Evolutionary conservation across 257 asterid species (phyloP).

Genomic region (Penstemon newberryi): DNA sequence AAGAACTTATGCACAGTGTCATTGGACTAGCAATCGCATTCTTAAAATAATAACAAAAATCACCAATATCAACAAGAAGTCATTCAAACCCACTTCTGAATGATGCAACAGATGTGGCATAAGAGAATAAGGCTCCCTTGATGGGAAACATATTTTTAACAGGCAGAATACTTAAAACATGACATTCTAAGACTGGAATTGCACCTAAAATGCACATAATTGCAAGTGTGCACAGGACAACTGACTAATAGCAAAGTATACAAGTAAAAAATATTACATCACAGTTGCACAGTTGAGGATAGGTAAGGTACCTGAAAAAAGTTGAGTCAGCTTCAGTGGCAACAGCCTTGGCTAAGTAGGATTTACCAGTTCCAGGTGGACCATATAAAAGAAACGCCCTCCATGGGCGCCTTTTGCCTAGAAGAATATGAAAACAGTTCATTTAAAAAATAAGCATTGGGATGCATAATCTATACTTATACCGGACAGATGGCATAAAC

Average conservation of each 20-base stretch:
- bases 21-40: not conserved
- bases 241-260: not conserved
- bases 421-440: slow-evolving; percentile 15
- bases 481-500: not conserved
- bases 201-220: not conserved
- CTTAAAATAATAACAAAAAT: slow-evolving; percentile 1
- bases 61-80: slow-evolving; percentile 9
- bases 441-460: slow-evolving; percentile 3
- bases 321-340: slow-evolving; percentile 99
- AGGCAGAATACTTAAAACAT: not conserved
- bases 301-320: slow-evolving; percentile 70
- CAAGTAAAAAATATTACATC: not conserved
- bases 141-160: not conserved
- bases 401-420: slow-evolving; percentile 98
- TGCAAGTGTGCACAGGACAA: not conserved
- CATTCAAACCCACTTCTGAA: slow-evolving; percentile 1
- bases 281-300: slow-evolving; percentile 8
- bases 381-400: slow-evolving; percentile 98
- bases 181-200: not conserved
- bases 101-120: not conserved
- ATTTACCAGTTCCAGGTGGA: slow-evolving; percentile 99
- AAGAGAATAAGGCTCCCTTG: not conserved
- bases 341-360: slow-evolving; percentile 98
- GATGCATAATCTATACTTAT: not conserved
- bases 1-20: not conserved